These are phyloP conservation scores for Kluyveromyces lactis DNA, from an alignment of 805 yeast species.

Conservation along the genomic window DNA sequence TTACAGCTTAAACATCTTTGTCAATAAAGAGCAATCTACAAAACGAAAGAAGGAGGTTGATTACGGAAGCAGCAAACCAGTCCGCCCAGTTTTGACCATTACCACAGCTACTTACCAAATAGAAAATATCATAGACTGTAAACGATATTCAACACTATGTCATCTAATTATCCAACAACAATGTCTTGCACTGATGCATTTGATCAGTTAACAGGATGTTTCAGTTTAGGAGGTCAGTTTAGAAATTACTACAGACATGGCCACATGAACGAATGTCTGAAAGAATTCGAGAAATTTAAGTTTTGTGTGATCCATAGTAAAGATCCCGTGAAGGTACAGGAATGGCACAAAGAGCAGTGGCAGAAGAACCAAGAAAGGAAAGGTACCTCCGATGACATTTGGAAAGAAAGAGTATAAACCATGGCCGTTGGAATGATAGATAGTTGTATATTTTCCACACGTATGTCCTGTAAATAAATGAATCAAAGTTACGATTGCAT, in stretches of 20 bases:
- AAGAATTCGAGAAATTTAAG: constrained; percentile 65
- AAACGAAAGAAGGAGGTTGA: too few relatives aligned
- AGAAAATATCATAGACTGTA: too few relatives aligned
- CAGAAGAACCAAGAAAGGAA: constrained; percentile 46
- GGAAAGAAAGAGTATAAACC: constrained; percentile 41
- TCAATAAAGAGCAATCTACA: too few relatives aligned
- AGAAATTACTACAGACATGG: constrained; percentile 82
- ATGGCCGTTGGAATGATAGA: too few relatives aligned
- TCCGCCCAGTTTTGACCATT: too few relatives aligned
- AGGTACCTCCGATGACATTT: constrained; percentile 80
- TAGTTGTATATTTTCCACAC: too few relatives aligned
- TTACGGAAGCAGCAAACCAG: too few relatives aligned
- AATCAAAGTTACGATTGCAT: not conserved
- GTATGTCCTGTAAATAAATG: not conserved
- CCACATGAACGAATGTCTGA: constrained; percentile 59
- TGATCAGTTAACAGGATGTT: constrained; percentile 79
- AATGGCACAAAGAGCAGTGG: constrained; percentile 57
- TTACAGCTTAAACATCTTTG: too few relatives aligned
- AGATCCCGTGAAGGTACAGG: constrained; percentile 56
- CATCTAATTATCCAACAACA: constrained; percentile 30
- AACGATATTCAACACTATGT: too few relatives aligned
- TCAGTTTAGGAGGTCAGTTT: constrained; percentile 84
- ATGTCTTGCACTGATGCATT: constrained; percentile 77
- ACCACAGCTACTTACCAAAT: too few relatives aligned
- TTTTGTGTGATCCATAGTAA: constrained; percentile 60